A percentile compares a stretch with the other conserved stretches of the same genome.
phyloP scores from a whole-genome alignment of 176 grass and related monocot genomes.

The Pontederia crassipes region DNA sequence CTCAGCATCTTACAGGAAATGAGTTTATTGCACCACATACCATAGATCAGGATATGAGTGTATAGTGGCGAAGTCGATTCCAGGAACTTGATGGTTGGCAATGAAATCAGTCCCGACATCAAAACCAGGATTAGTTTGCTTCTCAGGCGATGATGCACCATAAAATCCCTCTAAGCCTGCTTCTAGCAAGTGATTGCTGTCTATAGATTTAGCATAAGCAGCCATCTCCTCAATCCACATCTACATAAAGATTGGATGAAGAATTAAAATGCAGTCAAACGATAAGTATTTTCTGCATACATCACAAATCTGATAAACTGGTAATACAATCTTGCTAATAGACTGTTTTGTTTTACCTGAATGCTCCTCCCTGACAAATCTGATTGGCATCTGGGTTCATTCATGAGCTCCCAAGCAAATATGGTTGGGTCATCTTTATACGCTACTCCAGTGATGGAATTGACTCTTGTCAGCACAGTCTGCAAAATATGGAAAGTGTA shows the following conservation, averaged over 20 bases:
- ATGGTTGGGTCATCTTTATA: conserved; percentile 91
- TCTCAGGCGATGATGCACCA: conserved; percentile 18
- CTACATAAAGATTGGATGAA: conserved; percentile 18
- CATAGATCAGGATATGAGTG: conserved; percentile 98
- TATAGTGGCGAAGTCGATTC: conserved; percentile 86
- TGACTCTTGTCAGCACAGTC: conserved; percentile 68
- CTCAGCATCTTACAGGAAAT: too few species aligned
- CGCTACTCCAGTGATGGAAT: conserved; percentile 67
- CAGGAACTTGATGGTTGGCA: conserved; percentile 55
- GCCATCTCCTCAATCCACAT: conserved; percentile 95
- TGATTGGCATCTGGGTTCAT: conserved; percentile 91
- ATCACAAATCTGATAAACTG: background rate
- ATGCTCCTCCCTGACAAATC: conserved; percentile 59
- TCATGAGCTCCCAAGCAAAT: conserved; percentile 98
- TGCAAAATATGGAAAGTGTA: conserved; percentile 19
- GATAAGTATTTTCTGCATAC: background rate
- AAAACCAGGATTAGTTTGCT: conserved; percentile 38
- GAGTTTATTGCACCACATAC: conserved; percentile 2
- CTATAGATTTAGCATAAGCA: conserved; percentile 73
- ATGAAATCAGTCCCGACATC: conserved; percentile 93
- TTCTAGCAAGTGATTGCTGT: conserved; percentile 77
- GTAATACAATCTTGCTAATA: background rate
- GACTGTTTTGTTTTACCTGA: conserved; percentile 12
- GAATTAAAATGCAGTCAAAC: background rate
- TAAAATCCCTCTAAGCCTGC: conserved; percentile 95